Evolutionary conservation across 768 basidiomycete genomes (phyloP), one percentile per base, ranked within the genome.

Genomic region (Crucibulum laeve): DNA sequence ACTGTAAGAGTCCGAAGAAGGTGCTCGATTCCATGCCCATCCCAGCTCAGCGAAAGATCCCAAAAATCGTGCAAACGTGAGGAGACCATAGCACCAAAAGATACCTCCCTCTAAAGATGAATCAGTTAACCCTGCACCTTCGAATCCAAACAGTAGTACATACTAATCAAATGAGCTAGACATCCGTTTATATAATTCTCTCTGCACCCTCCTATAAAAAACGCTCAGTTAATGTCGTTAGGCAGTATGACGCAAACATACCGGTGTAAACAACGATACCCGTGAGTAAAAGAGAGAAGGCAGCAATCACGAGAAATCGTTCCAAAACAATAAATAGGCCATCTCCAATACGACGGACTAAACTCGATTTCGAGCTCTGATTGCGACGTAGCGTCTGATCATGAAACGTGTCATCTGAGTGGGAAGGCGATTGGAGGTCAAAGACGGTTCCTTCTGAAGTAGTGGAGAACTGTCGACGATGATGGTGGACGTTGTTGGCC

Each of bases 1-100:
- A 5, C 82, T 79, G 5, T 75, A 70, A 35, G 66, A 66, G 18
- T 66, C 63, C 17, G 68, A 67, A 3, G 64, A 60, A 0, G 82
- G 84, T 0, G 80, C 69, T 21, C 74, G 68, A 59, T 98, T 98
- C 94, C 94, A 98, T 13, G 95, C 90, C 94, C 94, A 98, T 3
- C 95, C 95, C 23, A 80, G 63, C 38, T 89, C 81, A 18, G 90
- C 76, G 60, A 84, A 92, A 4, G 89, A 80, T 21, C 94, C 94
- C 38, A 95, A 79, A 68, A 89, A 98, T n/a, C 95, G 86, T n/a
- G 81, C 87, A 60, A 96, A 98, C 0, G 88, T 81, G 39, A 89
- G 60, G 4, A 97, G 63, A 5, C 94, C 95, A 62, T 91, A 97
- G 45, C 77, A 80, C 82, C 91, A 91, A 67, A 98, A 98, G 50